Conservation (phyloP, 2,329 filamentous ascomycete species). For the Aspergillus intermedius region DNA sequence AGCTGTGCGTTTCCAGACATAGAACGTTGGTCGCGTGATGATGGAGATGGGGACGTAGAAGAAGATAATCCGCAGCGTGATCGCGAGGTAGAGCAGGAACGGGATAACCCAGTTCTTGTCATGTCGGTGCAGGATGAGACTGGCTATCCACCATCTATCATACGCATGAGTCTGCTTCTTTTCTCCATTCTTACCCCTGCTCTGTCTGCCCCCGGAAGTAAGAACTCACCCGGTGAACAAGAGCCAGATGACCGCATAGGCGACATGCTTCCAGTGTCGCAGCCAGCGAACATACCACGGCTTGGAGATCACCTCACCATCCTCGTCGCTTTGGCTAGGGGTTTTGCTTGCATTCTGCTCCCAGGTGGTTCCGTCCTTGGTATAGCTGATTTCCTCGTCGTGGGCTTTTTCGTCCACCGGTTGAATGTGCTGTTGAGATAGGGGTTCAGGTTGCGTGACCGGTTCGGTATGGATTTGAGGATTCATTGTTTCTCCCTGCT, state of each 20-base stretch:
- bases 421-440: constrained; percentile 35
- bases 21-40: constrained; percentile 60
- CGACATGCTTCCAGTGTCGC: constrained; percentile 28
- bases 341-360: constrained; percentile 32
- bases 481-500: no score
- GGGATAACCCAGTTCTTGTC: constrained; percentile 77
- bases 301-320: neutral
- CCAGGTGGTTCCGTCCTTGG: constrained; percentile 33
- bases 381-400: constrained; percentile 45
- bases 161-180: neutral
- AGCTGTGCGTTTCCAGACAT: constrained; percentile 61
- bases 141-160: constrained; percentile 67
- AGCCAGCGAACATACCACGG: constrained; percentile 14
- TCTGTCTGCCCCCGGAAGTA: neutral
- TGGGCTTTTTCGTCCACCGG: constrained; percentile 29
- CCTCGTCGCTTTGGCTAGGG: constrained; percentile 32
- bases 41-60: constrained; percentile 64
- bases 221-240: constrained; percentile 49
- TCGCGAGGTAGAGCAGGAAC: constrained; percentile 71
- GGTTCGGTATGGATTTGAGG: no score
- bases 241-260: constrained; percentile 44
- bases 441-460: constrained; percentile 26
- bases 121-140: constrained; percentile 63
- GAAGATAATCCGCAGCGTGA: constrained; percentile 67
- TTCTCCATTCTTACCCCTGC: neutral